Evolutionary conservation across 495 filamentous ascomycete species (phyloP).

Genomic region (Amphirosellinia nigrospora): DNA sequence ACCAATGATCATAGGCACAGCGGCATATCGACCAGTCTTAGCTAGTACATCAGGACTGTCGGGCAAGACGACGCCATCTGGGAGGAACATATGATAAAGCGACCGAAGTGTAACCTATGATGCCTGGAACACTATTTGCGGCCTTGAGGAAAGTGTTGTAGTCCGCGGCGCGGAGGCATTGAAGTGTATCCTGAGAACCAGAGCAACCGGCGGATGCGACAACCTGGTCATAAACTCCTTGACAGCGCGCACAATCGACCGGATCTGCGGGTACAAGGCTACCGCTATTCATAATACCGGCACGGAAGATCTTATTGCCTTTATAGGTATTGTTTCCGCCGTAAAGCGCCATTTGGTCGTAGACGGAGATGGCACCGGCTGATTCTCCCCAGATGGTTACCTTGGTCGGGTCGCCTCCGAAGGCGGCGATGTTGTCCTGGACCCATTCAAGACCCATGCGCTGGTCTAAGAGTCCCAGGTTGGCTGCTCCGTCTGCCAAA

Average conservation of each 20-base stretch:
- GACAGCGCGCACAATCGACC: conserved; percentile 67
- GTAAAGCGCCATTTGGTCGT: conserved; percentile 72
- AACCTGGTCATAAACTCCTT: conserved; percentile 68
- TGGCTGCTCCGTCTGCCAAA: conserved; percentile 65
- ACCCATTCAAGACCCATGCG: conserved; percentile 70
- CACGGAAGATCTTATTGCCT: conserved; percentile 71
- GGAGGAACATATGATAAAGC: conserved; percentile 70
- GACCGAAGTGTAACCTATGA: conserved; percentile 67
- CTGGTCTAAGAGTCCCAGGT: conserved; percentile 69
- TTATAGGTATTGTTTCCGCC: conserved; percentile 73
- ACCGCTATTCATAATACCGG: conserved; percentile 76
- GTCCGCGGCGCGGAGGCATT: conserved; percentile 64
- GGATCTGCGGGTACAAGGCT: conserved; percentile 66
- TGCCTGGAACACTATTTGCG: conserved; percentile 68
- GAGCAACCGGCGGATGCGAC: conserved; percentile 65
- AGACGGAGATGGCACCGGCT: conserved; percentile 74
- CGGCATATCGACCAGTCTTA: conserved; percentile 56
- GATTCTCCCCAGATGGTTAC: conserved; percentile 80
- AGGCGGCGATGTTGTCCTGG: conserved; percentile 67
- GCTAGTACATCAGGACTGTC: conserved; percentile 62
- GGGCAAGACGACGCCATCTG: conserved; percentile 64
- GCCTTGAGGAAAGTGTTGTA: conserved; percentile 68
- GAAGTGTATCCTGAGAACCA: conserved; percentile 60
- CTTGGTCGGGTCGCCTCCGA: conserved; percentile 69
- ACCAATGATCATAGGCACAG: conserved; percentile 64